A percentile compares a stretch with the other conserved stretches of the same genome.
phyloP scores from a whole-genome alignment of 2,329 filamentous ascomycete genomes.

The Nemania bipapillata region DNA sequence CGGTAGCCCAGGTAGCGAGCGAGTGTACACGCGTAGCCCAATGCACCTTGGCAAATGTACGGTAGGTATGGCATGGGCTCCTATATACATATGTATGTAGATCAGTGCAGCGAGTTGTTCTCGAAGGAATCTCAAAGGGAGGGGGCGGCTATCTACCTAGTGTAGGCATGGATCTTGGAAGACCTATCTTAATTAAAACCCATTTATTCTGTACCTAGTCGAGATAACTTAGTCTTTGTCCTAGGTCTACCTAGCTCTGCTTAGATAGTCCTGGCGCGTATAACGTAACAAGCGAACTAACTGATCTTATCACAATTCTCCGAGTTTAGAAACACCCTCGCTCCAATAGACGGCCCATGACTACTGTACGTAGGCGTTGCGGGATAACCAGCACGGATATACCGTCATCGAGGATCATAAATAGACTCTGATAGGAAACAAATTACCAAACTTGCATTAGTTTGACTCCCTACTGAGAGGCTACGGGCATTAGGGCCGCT shows the following conservation, averaged over 20 bases:
- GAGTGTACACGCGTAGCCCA: neutral
- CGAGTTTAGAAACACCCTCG: neutral
- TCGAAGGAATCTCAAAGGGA: neutral
- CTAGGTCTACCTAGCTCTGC: neutral
- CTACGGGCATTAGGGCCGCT: neutral
- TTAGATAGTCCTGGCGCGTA: neutral
- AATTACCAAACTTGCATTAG: neutral
- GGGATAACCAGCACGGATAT: neutral
- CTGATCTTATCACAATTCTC: neutral
- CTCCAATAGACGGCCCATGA: neutral
- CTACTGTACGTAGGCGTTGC: too few relatives aligned
- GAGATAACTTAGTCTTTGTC: neutral
- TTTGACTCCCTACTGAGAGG: neutral
- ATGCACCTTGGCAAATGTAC: neutral
- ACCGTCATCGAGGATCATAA: neutral
- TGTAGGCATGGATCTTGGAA: neutral
- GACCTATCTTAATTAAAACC: neutral
- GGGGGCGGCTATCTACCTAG: neutral
- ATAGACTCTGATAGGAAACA: neutral
- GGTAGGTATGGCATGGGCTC: neutral
- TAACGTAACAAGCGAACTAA: neutral
- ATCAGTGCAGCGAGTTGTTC: conserved; percentile 4
- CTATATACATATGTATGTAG: neutral
- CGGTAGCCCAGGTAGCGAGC: neutral
- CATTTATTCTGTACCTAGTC: neutral